Conservation (phyloP, 1,139 yeast genomes). For the Spencermartinsiella ligniputridi region DNA sequence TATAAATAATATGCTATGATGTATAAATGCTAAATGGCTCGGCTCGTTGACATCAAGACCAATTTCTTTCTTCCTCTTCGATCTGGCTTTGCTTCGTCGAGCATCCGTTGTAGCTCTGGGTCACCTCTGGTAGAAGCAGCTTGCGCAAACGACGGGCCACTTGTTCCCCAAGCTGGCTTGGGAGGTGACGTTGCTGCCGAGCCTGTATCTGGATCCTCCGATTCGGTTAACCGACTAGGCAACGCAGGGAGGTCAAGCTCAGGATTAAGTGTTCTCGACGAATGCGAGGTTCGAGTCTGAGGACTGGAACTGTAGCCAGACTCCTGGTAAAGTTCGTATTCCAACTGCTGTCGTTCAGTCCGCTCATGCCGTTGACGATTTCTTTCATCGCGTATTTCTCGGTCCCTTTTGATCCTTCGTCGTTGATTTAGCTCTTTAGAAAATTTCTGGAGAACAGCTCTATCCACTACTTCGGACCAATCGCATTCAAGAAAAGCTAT, state of each 20-base stretch:
- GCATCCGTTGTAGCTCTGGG: slow-evolving; percentile 16
- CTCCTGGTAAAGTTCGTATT: slow-evolving; percentile 27
- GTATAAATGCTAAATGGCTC: slow-evolving; percentile 2
- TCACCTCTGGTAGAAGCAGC: slow-evolving; percentile 20
- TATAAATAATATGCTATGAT: slow-evolving; percentile 1
- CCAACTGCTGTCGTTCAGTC: slow-evolving; percentile 47
- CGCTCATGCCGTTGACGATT: slow-evolving; percentile 56
- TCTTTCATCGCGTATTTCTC: slow-evolving; percentile 61
- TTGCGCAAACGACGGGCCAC: slow-evolving; percentile 12
- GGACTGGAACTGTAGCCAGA: slow-evolving; percentile 6
- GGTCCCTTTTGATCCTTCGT: slow-evolving; percentile 48
- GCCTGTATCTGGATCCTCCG: background rate
- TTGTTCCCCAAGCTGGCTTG: background rate
- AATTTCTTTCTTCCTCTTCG: slow-evolving; percentile 40
- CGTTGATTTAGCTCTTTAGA: slow-evolving; percentile 59
- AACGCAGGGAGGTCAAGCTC: slow-evolving; percentile 23
- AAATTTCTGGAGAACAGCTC: slow-evolving; percentile 53
- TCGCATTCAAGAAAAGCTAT: slow-evolving; percentile 81
- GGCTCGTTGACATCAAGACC: slow-evolving; percentile 27
- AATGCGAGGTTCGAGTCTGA: background rate
- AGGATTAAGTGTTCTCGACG: slow-evolving; percentile 31
- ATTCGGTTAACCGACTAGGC: background rate
- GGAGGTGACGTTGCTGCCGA: background rate
- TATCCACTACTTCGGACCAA: slow-evolving; percentile 57
- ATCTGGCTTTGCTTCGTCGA: slow-evolving; percentile 26